Evolutionary conservation across 2,329 filamentous ascomycete genomes (phyloP), one percentile per base, ranked within the genome.

Genomic region (Colletotrichum brevisporum): DNA sequence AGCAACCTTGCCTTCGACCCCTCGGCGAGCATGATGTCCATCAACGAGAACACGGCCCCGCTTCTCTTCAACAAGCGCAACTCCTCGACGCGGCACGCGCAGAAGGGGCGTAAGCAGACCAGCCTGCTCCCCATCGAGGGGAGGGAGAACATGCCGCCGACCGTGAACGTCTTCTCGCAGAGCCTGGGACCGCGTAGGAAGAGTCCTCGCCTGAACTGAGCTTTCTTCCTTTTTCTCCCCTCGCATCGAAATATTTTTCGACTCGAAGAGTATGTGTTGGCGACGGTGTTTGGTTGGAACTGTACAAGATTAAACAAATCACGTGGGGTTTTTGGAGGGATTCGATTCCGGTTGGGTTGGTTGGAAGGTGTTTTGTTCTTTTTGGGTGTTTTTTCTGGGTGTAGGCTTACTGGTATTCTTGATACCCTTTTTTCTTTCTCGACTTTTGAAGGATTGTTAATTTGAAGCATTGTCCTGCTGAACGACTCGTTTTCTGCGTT

Each of bases 101-200:
- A 79, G 67, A 80, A 76, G 68, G 74, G 76, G 8, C 78, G 77
- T 47, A 81, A 79, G 63, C 79, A 78, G 73, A 74, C 72, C 47
- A 73, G 76, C 15, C 70, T 78, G 39, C 69, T 79, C 16, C 71
- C 73, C 51, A 76, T 76, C 0, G 85, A 87, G 55, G 87, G 86
- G 6, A 77, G 84, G 51, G 87, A 89, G 77, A 89, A 89, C 67
- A 70, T 86, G 65, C 83, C 85, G 45, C 81, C 81, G 8, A 8
- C 31, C 8, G 31, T 36, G 31, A 71, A 78, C 57, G 78, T 80
- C n/a, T 82, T 86, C 71, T 79, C 82, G 21, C 80, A 85, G 75
- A 84, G 84, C 58, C 70, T 81, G 31, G 71, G 71, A 9, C 79
- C 82, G 64, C 83, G 83, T 77, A 84, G 87, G 76, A 89, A 89